Evolutionary conservation across 495 filamentous ascomycete species (phyloP).

Genomic region (Tuber borchii): DNA sequence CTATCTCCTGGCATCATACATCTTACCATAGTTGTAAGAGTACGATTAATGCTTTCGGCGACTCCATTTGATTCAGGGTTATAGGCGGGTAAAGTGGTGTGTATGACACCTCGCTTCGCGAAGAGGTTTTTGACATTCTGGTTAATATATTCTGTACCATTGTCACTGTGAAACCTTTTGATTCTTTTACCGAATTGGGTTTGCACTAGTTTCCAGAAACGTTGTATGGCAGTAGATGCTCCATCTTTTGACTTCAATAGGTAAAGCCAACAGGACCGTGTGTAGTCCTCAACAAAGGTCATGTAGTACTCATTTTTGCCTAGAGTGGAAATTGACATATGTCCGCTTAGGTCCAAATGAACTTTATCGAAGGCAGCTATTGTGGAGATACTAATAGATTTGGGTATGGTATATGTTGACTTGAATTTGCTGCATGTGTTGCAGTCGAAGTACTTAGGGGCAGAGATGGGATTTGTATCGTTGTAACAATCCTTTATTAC

Average conservation of each 20-base stretch:
- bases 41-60: not conserved
- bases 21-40: not conserved
- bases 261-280: not conserved
- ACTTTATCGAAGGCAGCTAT: not conserved
- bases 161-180: too few species aligned
- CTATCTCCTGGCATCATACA: not conserved
- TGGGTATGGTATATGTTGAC: not conserved
- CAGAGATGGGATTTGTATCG: too few species aligned
- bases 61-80: not conserved
- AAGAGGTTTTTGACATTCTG: too few species aligned
- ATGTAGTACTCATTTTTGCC: not conserved
- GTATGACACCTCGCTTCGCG: too few species aligned
- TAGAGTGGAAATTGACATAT: not conserved
- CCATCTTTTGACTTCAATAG: too few species aligned
- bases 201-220: too few species aligned
- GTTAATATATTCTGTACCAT: not conserved
- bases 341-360: not conserved
- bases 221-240: too few species aligned
- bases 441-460: not conserved
- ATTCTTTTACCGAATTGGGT: too few species aligned
- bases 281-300: not conserved
- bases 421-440: not conserved
- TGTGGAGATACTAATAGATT: not conserved
- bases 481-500: too few species aligned
- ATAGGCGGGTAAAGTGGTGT: not conserved